phyloP scores from a whole-genome alignment of 2,329 filamentous ascomycete genomes.

The Fusarium mexicanum region DNA sequence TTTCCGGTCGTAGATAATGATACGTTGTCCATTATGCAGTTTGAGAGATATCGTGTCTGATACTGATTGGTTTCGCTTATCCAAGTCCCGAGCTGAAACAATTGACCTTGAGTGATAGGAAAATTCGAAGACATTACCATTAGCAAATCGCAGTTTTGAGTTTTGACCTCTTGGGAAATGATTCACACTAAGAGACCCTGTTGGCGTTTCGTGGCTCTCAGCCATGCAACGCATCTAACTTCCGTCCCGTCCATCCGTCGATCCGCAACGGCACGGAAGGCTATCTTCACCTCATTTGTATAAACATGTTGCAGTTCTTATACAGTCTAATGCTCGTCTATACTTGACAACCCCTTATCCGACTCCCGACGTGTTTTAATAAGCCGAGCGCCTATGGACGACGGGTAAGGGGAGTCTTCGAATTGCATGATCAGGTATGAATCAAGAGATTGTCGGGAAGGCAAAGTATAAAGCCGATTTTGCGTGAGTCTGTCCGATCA shows the following conservation, averaged over 20 bases:
- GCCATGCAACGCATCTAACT: neutral
- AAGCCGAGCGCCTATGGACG: neutral
- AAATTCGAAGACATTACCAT: neutral
- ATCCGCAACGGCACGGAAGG: neutral
- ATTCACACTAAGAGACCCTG: neutral
- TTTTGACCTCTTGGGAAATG: neutral
- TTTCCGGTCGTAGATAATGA: neutral
- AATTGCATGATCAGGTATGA: neutral
- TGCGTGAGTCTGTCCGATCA: neutral
- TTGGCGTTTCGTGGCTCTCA: neutral
- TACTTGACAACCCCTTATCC: neutral
- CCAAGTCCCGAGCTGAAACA: neutral
- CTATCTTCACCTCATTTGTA: neutral
- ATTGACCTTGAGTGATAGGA: neutral
- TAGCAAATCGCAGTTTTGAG: neutral
- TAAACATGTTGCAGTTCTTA: neutral
- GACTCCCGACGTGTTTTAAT: neutral
- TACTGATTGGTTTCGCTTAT: neutral
- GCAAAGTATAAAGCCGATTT: neutral
- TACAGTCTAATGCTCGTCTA: neutral
- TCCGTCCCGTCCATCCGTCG: neutral
- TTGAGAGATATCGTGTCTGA: neutral
- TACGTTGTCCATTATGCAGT: neutral
- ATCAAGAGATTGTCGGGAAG: neutral
- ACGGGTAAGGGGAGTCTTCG: neutral